These are phyloP conservation scores for Quercus gilva DNA, from an alignment of 306 rosid genomes.

Conservation along the genomic window DNA sequence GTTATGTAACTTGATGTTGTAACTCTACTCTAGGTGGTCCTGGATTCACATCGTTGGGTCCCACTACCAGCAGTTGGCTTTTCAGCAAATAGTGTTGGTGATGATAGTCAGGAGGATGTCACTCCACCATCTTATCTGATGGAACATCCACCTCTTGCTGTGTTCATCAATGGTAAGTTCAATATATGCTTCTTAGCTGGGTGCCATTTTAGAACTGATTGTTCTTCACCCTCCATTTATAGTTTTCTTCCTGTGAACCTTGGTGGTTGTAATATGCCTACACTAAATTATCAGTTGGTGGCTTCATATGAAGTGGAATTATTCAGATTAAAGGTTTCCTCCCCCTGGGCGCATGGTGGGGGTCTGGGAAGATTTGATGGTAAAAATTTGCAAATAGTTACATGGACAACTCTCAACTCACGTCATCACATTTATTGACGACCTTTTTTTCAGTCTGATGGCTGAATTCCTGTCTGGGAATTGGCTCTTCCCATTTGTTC, in stretches of 20 bases:
- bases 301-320: neutral
- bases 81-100: conserved; percentile 52
- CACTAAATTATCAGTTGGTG: neutral
- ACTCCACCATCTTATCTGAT: conserved; percentile 88
- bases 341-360: neutral
- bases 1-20: conserved; percentile 22
- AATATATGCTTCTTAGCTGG: conserved; percentile 18
- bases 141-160: conserved; percentile 99
- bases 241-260: neutral
- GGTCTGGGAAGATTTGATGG: no score
- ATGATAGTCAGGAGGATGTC: conserved; percentile 82
- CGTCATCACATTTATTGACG: neutral
- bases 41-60: conserved; percentile 99
- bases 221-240: conserved; percentile 8
- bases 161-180: conserved; percentile 82
- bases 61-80: conserved; percentile 93
- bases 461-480: neutral
- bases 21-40: conserved; percentile 56
- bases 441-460: neutral
- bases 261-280: neutral
- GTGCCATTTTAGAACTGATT: conserved; percentile 1
- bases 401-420: neutral
- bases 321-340: neutral
- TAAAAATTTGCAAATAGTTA: neutral
- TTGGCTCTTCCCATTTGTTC: neutral